Evolutionary conservation across 768 basidiomycete genomes (phyloP).

Genomic region (Lentinula boryana): DNA sequence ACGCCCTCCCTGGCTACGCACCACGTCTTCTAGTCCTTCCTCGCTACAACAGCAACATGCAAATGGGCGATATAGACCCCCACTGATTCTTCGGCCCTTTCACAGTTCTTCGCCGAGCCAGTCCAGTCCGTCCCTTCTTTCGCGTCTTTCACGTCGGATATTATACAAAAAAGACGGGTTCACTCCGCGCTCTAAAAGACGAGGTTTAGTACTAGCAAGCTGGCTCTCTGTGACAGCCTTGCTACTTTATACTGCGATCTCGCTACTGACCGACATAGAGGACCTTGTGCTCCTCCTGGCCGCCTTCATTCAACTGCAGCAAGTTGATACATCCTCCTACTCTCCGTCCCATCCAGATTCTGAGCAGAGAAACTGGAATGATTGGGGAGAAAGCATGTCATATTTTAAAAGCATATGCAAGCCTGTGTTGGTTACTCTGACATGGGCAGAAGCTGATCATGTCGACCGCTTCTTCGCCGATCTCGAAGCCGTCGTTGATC

Average conservation of each 20-base stretch:
- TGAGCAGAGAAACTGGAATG: background rate
- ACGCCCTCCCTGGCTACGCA: background rate
- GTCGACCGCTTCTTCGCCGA: background rate
- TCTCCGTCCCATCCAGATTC: background rate
- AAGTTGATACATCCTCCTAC: background rate
- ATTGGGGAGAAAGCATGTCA: background rate
- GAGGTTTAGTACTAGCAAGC: background rate
- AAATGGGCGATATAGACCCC: too few relatives aligned
- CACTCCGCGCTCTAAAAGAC: background rate
- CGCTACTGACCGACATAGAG: background rate
- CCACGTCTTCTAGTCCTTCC: background rate
- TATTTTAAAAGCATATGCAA: conserved; percentile 2
- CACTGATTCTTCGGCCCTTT: background rate
- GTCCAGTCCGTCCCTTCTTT: background rate
- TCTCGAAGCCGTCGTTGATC: background rate
- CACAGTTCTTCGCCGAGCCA: background rate
- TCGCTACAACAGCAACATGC: background rate
- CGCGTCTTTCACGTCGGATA: background rate
- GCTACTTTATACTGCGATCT: background rate
- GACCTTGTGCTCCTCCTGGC: background rate
- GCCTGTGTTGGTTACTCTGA: background rate
- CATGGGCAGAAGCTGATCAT: background rate
- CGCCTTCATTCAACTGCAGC: conserved; percentile 1
- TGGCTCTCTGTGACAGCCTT: background rate
- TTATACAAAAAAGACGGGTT: conserved; percentile 1